Evolutionary conservation across 2,329 filamentous ascomycete genomes (phyloP).

Genomic region (Rhytidhysteron rufulum): DNA sequence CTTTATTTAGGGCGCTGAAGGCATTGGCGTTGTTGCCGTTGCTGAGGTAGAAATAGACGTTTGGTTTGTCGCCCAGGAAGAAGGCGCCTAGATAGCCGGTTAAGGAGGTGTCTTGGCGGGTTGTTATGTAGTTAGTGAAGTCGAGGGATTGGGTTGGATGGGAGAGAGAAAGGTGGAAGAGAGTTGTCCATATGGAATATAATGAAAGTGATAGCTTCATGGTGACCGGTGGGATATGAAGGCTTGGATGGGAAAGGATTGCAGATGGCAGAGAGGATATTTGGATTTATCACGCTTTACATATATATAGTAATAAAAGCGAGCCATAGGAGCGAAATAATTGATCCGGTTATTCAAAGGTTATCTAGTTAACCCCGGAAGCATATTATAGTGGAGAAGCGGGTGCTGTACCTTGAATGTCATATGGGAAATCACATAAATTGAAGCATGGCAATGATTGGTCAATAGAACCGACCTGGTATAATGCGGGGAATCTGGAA

Average conservation of each 20-base stretch:
- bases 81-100: slow-evolving; percentile 53
- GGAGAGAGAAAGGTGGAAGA: neutral
- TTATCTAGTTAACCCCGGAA: neutral
- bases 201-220: neutral
- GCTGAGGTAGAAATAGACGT: slow-evolving; percentile 53
- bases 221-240: too few species aligned
- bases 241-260: too few species aligned
- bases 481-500: too few species aligned
- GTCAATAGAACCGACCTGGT: too few species aligned
- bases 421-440: too few species aligned
- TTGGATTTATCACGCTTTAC: neutral
- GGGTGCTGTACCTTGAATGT: too few species aligned
- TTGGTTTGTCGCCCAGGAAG: slow-evolving; percentile 53
- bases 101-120: slow-evolving; percentile 34
- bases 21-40: slow-evolving; percentile 50
- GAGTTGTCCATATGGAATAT: neutral
- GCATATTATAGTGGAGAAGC: too few species aligned
- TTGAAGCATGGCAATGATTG: too few species aligned
- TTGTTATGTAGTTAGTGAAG: slow-evolving; percentile 11
- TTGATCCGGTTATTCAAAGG: neutral
- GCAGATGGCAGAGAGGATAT: neutral
- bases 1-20: slow-evolving; percentile 48
- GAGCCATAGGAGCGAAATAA: slow-evolving; percentile 1
- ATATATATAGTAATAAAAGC: neutral
- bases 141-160: slow-evolving; percentile 6